These are phyloP conservation scores for Exserohilum turcica DNA, from an alignment of 2,329 filamentous ascomycete genomes.

Conservation along the genomic window DNA sequence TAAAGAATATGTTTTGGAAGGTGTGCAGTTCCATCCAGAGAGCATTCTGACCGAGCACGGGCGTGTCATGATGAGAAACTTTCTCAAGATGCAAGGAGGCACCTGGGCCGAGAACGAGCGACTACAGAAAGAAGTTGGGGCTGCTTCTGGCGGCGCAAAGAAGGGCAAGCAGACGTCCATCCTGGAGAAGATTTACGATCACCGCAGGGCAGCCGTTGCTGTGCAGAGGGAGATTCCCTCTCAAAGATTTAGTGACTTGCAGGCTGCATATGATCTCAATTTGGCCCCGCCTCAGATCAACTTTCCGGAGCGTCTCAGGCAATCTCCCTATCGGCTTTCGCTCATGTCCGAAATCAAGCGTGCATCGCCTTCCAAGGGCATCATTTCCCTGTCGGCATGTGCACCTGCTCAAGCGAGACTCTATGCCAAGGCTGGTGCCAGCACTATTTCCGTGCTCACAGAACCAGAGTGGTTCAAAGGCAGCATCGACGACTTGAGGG, in stretches of 20 bases:
- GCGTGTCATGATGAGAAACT: conserved; percentile 88
- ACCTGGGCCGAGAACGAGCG: conserved; percentile 84
- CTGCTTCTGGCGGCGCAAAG: conserved; percentile 28
- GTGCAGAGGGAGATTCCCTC: conserved; percentile 86
- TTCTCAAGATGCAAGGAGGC: conserved; percentile 82
- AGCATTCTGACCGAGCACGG: conserved; percentile 93
- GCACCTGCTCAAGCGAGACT: conserved; percentile 88
- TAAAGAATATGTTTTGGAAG: conserved; percentile 88
- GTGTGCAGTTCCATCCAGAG: conserved; percentile 97
- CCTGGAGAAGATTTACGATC: conserved; percentile 85
- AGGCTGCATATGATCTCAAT: conserved; percentile 83
- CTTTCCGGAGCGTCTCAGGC: conserved; percentile 76
- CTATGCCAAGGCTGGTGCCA: conserved; percentile 92
- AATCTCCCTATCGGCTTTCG: conserved; percentile 85
- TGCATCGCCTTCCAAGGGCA: conserved; percentile 92
- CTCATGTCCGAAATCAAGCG: conserved; percentile 98
- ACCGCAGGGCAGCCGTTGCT: conserved; percentile 74
- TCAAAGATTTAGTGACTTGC: conserved; percentile 78
- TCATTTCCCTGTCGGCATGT: conserved; percentile 85
- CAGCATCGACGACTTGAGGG: conserved; percentile 88
- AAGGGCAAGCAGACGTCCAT: conserved; percentile 77
- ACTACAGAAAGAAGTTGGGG: conserved; percentile 52
- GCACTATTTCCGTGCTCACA: conserved; percentile 96
- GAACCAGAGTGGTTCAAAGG: conserved; percentile 99
- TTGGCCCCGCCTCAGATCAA: conserved; percentile 82